Base-by-base conservation (phyloP, 331 rosid genomes). In the Malus hybrid region DNA sequence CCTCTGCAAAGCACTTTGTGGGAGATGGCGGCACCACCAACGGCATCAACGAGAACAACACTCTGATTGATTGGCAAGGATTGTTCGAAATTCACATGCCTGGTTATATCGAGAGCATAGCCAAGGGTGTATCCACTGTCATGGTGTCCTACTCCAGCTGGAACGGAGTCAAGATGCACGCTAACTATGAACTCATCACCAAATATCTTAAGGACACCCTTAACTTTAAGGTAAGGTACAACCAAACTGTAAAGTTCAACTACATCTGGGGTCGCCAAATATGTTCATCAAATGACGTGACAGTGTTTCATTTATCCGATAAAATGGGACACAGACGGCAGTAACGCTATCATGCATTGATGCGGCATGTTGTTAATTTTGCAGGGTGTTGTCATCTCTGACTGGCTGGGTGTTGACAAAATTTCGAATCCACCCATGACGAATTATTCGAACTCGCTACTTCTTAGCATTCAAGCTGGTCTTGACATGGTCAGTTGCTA, bases 131-230 rank as follows among this genome's bases (percentile, higher is more conserved):
- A 1, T 20, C 80, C 26, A 69, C 80, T 19, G 28, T 82, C 24
- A 82, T 82, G 86, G 63, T 75, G 46, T 82, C 82, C 4, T 82
- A 78, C 71, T 82, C 82, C 10, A 82, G 86, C 66, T 82, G 62
- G 86, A 82, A 82, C 7, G 80, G 86, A 1, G 36, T 6, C 8
- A 82, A 82, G 75, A 82, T 82, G 86, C 86, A 82, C 34, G 77
- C 79, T 9, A 78, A 82, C 56, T 62, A 34, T 2, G 74, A 78
- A 5, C 80, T 78, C 26, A 32, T 82, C 66, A 82, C 82, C 68
- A 73, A 22, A 44, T 82, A 52, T 36, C 86, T 82, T 46, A 82
- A 82, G 77, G 29, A 52, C 24, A 78, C 82, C 34, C 82, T 78
- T 39, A 75, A 66, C 18, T 82, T 78, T 32, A 73, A 50, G 79